Evolutionary conservation across 257 asterid species (phyloP), one percentile per base, ranked within the genome.

Genomic region (Solanum gandarillasii): DNA sequence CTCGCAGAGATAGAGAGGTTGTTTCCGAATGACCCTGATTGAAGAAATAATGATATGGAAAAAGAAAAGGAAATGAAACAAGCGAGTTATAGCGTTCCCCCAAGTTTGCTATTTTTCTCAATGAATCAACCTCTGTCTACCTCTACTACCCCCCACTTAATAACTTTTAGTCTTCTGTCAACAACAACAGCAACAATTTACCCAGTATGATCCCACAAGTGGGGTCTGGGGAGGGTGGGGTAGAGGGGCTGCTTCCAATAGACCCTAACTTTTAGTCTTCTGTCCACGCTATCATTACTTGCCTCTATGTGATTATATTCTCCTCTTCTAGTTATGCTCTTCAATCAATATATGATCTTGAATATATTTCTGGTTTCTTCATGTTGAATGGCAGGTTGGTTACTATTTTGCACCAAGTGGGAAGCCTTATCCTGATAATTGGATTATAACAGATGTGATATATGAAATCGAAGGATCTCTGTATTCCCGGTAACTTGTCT

Each of bases 341-440:
- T 82, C 41, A 23, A 43, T 79, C 38, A 29, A 52, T 82, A 29
- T 31, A 25, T 18, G 41, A 27, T 85, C 70, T 3, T 85, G 85
- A 83, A 86, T 68, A 71, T 81, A 87, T 85, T 16, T 85, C 81
- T 83, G 86, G 73, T 87, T 73, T 92, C 86, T 88, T 87, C 86
- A 88, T 88, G 87, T 85, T 88, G 86, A n/a, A 58, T 84, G 91
- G 83, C 92, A 97, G 99, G 99, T 97, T 87, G 99, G 99, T 90
- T 97, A 97, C 91, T 95, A 95, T 91, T 95, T 93, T 94, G 99
- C 99, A 29, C 99, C 99, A 83, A 97, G 99, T 89, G 99, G 99
- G 91, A 97, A 97, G 93, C 99, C 99, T 68, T 97, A 95, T 91
- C 99, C 99, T 91, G 99, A 97, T 93, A 97, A 97, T 89, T 97